These are phyloP conservation scores for Taiozyma onychis DNA, from an alignment of 1,139 yeast genomes.

Conservation along the genomic window DNA sequence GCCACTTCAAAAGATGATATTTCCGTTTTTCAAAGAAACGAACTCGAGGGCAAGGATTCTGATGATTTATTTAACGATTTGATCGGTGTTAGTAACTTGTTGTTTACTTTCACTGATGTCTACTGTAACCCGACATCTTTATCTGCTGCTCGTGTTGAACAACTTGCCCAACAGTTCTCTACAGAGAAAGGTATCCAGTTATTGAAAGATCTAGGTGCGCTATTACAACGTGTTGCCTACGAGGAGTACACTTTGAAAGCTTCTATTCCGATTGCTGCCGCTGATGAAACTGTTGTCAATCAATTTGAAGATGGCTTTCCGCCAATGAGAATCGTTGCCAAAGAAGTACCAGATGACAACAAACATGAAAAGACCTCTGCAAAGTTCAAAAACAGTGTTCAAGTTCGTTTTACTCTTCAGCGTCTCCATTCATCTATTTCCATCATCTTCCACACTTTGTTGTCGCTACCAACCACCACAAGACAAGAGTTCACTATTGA, in stretches of 20 bases:
- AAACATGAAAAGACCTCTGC: constrained; percentile 37
- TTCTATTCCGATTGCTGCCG: constrained; percentile 41
- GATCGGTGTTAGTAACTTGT: constrained; percentile 34
- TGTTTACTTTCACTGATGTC: constrained; percentile 45
- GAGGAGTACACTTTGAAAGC: constrained; percentile 54
- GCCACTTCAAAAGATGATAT: constrained; percentile 27
- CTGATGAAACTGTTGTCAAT: constrained; percentile 38
- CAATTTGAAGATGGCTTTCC: constrained; percentile 27
- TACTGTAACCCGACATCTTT: constrained; percentile 47
- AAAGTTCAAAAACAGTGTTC: constrained; percentile 54
- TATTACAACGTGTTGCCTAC: constrained; percentile 43
- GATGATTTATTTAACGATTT: constrained; percentile 28
- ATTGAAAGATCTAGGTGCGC: constrained; percentile 34
- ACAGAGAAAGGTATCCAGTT: constrained; percentile 32
- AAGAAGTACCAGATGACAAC: constrained; percentile 25
- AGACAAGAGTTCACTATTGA: constrained; percentile 22
- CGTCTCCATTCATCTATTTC: constrained; percentile 46
- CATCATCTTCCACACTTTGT: constrained; percentile 26
- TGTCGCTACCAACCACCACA: constrained; percentile 13
- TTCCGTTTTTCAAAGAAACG: constrained; percentile 33
- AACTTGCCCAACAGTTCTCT: constrained; percentile 41
- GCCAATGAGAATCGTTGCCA: constrained; percentile 29
- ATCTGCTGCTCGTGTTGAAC: constrained; percentile 42
- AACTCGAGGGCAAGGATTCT: constrained; percentile 24
- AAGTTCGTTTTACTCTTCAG: constrained; percentile 45